Base-by-base conservation (phyloP, 2,329 filamentous ascomycete genomes). In the Helotiales sp. region DNA sequence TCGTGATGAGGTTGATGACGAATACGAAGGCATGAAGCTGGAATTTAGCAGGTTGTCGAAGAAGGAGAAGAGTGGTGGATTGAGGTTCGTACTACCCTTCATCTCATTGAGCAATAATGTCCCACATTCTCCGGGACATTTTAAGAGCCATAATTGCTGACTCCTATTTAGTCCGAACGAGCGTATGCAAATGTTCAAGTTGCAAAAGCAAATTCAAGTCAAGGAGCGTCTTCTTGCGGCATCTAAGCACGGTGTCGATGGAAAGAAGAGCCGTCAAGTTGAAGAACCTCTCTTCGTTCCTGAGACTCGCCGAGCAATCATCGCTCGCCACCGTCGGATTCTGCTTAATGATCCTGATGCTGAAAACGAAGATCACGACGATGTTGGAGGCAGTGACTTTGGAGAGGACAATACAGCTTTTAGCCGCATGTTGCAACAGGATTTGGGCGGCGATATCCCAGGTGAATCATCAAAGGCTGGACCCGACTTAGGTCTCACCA, bases 251-350 rank as follows among this genome's bases (percentile, higher is more conserved):
- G n/a, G n/a, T n/a, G n/a, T n/a, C n/a, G n/a, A n/a, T n/a, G n/a
- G n/a, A n/a, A n/a, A n/a, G n/a, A n/a, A n/a, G n/a, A n/a, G n/a
- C n/a, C n/a, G n/a, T n/a, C n/a, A n/a, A 6, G 58, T 54, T 5
- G 31, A 48, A 22, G 58, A 66, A 2, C 19, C 44, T n/a, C 19
- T 67, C 9, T 67, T 66, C 29, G 17, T 66, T 2, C 60, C 57
- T 0, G 64, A 24, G 38, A 36, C 17, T 12, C 55, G 6, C 31
- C 24, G 19, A 13, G 22, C 29, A 7, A 30, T 27, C 2, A 30
- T 52, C 12, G 10, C 22, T 19, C 34, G 34, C 12, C 50, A 42
- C 13, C 22, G 52, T 12, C 12, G 25, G 1, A 34, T 48, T 5
- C 40, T 12, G 8, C 42, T 3, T 10, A n/a, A 24, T 13, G 17